Conservation (phyloP, 805 yeast species). For the Pichia pseudocactophila region DNA sequence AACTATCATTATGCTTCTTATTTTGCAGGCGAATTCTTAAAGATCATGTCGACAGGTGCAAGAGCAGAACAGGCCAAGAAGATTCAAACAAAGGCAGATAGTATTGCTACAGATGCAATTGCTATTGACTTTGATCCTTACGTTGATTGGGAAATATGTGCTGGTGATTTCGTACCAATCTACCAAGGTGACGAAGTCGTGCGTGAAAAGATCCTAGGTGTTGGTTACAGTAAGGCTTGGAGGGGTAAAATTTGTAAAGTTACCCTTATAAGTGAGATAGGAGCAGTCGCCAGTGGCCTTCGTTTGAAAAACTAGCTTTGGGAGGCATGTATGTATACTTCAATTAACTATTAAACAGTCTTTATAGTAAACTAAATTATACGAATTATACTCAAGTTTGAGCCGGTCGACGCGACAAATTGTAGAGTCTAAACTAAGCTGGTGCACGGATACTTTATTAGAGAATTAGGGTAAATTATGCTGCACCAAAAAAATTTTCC, state of each 20-base stretch:
- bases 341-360: too few species aligned
- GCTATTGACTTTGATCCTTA: slow-evolving; percentile 89
- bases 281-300: slow-evolving; percentile 88
- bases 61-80: slow-evolving; percentile 85
- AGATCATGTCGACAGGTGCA: slow-evolving; percentile 60
- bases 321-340: too few species aligned
- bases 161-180: slow-evolving; percentile 80
- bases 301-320: slow-evolving; percentile 31
- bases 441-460: too few species aligned
- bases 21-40: slow-evolving; percentile 79
- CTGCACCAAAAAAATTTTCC: neutral
- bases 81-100: slow-evolving; percentile 71
- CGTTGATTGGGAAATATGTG: slow-evolving; percentile 86
- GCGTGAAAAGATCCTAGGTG: slow-evolving; percentile 81
- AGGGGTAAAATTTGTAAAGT: slow-evolving; percentile 75
- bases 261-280: slow-evolving; percentile 70
- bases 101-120: slow-evolving; percentile 74
- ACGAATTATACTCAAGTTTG: too few species aligned
- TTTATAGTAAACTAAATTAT: too few species aligned
- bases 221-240: slow-evolving; percentile 67
- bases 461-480: too few species aligned
- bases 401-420: neutral
- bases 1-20: slow-evolving; percentile 82
- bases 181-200: slow-evolving; percentile 65
- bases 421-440: too few species aligned